Evolutionary conservation across 225 moss, liverwort and hornwort genomes (phyloP).

Genomic region (Marchantia polymorpha): DNA sequence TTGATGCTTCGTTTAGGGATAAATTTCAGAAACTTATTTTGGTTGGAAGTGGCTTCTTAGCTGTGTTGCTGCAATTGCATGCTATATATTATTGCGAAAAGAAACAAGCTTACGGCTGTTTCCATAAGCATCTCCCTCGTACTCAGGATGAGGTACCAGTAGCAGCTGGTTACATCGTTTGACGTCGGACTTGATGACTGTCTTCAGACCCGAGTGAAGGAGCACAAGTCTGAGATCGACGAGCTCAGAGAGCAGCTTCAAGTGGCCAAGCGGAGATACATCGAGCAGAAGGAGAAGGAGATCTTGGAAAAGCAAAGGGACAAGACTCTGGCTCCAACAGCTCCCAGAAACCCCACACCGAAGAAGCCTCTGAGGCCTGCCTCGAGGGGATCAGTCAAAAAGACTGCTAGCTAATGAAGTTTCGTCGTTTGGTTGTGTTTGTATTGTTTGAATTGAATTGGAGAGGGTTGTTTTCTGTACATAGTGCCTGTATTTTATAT

Average conservation of each 20-base stretch:
- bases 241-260: slow-evolving; percentile 43
- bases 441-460: not conserved
- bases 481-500: too few species aligned
- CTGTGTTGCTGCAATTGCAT: too few species aligned
- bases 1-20: not conserved
- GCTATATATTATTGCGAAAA: too few species aligned
- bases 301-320: slow-evolving; percentile 24
- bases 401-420: not conserved
- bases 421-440: not conserved
- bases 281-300: slow-evolving; percentile 45
- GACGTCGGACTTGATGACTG: not conserved
- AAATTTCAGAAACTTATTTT: too few species aligned
- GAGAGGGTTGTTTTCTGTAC: too few species aligned
- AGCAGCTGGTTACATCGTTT: not conserved
- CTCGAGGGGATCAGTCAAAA: slow-evolving; percentile 2
- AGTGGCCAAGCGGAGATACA: slow-evolving; percentile 34
- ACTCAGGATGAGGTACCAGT: not conserved
- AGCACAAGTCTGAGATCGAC: slow-evolving; percentile 50
- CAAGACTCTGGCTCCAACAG: slow-evolving; percentile 20
- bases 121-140: not conserved
- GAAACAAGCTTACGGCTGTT: not conserved
- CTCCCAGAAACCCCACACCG: slow-evolving; percentile 11
- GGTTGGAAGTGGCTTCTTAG: too few species aligned
- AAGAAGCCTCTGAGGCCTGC: slow-evolving; percentile 26
- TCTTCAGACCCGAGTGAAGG: slow-evolving; percentile 47